Percentiles rank a stretch among this genome's conserved stretches.
Evolutionary conservation across 2,329 filamentous ascomycete species (phyloP).

Genomic region (Epichloe sibirici): DNA sequence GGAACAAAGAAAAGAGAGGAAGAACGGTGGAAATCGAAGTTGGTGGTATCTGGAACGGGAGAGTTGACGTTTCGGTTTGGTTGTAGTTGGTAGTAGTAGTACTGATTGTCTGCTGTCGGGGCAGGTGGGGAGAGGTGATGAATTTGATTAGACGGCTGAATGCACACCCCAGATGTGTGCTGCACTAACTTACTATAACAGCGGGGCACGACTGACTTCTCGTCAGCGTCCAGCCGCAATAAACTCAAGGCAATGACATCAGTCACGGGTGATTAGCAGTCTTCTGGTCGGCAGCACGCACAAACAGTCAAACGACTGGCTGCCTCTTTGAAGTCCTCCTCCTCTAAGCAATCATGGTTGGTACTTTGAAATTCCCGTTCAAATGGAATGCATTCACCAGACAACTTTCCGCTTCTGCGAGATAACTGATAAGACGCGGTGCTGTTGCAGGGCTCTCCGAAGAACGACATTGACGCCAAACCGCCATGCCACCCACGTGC

Average conservation of each 20-base stretch:
- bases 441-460: conserved; percentile 23
- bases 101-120: neutral
- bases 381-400: neutral
- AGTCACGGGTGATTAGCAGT: too few species aligned
- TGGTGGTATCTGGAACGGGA: too few species aligned
- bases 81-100: neutral
- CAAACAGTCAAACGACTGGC: too few species aligned
- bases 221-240: too few species aligned
- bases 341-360: neutral
- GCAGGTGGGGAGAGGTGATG: conserved; percentile 12
- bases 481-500: conserved; percentile 80
- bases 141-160: conserved; percentile 12
- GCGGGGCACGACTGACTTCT: neutral
- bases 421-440: neutral
- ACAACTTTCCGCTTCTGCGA: neutral
- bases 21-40: too few species aligned
- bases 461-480: conserved; percentile 59
- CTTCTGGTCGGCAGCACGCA: too few species aligned
- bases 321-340: too few species aligned
- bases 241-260: too few species aligned
- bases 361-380: neutral
- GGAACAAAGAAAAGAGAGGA: too few species aligned
- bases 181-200: conserved; percentile 2
- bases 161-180: neutral
- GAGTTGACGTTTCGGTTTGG: neutral